phyloP scores from a whole-genome alignment of 805 yeast species.

The Allodekkera sacchari region DNA sequence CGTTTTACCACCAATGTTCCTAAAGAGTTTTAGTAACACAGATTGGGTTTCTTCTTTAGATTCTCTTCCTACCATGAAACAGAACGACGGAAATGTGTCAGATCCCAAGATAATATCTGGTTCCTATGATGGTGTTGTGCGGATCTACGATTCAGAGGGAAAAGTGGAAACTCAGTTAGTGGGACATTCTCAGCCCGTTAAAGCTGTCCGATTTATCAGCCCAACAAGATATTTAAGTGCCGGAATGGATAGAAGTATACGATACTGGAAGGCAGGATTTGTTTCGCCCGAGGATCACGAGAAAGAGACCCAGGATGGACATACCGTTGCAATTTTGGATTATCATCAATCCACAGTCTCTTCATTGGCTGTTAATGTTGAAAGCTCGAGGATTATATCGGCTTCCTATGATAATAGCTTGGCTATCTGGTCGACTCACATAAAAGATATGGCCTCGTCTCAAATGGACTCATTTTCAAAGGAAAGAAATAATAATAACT shows the following conservation, averaged over 20 bases:
- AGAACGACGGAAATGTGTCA: slow-evolving; percentile 21
- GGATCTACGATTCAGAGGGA: slow-evolving; percentile 82
- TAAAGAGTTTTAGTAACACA: slow-evolving; percentile 82
- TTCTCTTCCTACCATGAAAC: slow-evolving; percentile 28
- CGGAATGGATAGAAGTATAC: slow-evolving; percentile 81
- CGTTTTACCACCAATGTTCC: slow-evolving; percentile 85
- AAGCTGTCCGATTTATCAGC: slow-evolving; percentile 72
- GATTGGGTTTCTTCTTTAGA: slow-evolving; percentile 89
- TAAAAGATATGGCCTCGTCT: slow-evolving; percentile 69
- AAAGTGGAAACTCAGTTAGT: slow-evolving; percentile 68
- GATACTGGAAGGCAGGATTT: slow-evolving; percentile 73
- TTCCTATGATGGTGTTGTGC: slow-evolving; percentile 82
- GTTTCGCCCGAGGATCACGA: slow-evolving; percentile 36
- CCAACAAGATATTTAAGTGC: slow-evolving; percentile 72
- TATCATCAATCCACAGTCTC: slow-evolving; percentile 91
- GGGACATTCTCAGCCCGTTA: slow-evolving; percentile 86
- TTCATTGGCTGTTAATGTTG: slow-evolving; percentile 50
- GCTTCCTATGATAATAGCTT: slow-evolving; percentile 76
- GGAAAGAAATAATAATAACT: slow-evolving; percentile 27
- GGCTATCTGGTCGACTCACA: slow-evolving; percentile 83
- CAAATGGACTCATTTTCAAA: slow-evolving; percentile 37
- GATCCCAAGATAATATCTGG: slow-evolving; percentile 71
- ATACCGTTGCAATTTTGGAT: slow-evolving; percentile 75
- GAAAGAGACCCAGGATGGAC: slow-evolving; percentile 42
- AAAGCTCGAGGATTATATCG: slow-evolving; percentile 60